Evolutionary conservation across 257 asterid genomes (phyloP).

Genomic region (Galeopsis tetrahit): DNA sequence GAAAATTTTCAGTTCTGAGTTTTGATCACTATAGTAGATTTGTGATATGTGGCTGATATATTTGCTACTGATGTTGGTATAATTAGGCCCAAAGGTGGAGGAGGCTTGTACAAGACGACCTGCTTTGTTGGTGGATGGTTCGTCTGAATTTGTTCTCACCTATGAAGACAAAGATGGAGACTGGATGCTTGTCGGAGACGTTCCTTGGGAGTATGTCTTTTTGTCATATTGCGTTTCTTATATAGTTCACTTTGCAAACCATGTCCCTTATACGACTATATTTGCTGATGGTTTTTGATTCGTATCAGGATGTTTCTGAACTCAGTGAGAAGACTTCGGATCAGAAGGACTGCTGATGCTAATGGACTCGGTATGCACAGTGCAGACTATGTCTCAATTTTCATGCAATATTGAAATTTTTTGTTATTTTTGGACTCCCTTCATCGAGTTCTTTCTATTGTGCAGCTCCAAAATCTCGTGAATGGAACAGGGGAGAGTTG

Average conservation of each 20-base stretch:
- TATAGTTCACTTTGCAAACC: not conserved
- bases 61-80: constrained; percentile 11
- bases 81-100: constrained; percentile 53
- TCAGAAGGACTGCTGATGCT: constrained; percentile 75
- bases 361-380: constrained; percentile 65
- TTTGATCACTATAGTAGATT: not conserved
- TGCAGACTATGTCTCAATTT: not conserved
- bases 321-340: constrained; percentile 78
- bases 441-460: not conserved
- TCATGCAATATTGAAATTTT: not conserved
- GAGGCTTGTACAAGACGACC: constrained; percentile 43
- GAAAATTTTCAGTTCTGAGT: constrained; percentile 1
- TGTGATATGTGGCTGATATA: constrained; percentile 6
- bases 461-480: constrained; percentile 54
- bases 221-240: not conserved
- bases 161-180: constrained; percentile 94
- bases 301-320: constrained; percentile 71
- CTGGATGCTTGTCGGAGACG: constrained; percentile 96
- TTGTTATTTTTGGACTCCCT: not conserved
- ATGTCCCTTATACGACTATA: not conserved
- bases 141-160: constrained; percentile 75
- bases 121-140: constrained; percentile 61
- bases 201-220: constrained; percentile 86
- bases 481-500: constrained; percentile 34
- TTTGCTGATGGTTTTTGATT: constrained; percentile 26